Conservation (phyloP, 2,329 filamentous ascomycete genomes). For the Pyricularia grisea region DNA sequence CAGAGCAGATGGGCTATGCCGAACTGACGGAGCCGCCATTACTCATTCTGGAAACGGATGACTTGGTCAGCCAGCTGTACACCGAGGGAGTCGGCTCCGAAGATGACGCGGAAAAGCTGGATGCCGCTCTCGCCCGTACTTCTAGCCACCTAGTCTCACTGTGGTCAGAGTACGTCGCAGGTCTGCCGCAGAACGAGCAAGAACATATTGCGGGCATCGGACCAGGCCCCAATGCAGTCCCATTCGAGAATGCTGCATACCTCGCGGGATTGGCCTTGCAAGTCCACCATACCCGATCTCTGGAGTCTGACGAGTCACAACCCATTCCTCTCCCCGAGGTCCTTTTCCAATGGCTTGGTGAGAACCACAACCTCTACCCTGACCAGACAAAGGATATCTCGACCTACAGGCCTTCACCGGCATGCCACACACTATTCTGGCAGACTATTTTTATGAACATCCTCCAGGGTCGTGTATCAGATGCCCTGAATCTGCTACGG, state of each 20-base stretch:
- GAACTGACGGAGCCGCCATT: constrained; percentile 58
- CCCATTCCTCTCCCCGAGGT: constrained; percentile 60
- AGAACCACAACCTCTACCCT: constrained; percentile 62
- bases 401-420: constrained; percentile 59
- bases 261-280: constrained; percentile 70
- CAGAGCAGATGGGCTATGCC: constrained; percentile 47
- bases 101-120: constrained; percentile 46
- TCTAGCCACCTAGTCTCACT: constrained; percentile 41
- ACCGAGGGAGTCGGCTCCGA: constrained; percentile 47
- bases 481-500: constrained; percentile 58
- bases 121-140: constrained; percentile 44
- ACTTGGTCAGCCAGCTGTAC: constrained; percentile 56
- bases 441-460: constrained; percentile 67
- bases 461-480: constrained; percentile 63
- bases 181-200: constrained; percentile 35
- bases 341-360: constrained; percentile 74
- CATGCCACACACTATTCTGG: constrained; percentile 74
- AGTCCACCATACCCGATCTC: constrained; percentile 59
- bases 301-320: constrained; percentile 19
- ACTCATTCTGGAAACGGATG: constrained; percentile 68
- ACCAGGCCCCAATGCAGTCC: constrained; percentile 48
- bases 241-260: constrained; percentile 68
- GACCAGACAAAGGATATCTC: constrained; percentile 58
- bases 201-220: constrained; percentile 55
- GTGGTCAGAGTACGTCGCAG: constrained; percentile 46